Conservation (phyloP, 202 grass and related monocot genomes). For the Cymbopogon flexuosus region DNA sequence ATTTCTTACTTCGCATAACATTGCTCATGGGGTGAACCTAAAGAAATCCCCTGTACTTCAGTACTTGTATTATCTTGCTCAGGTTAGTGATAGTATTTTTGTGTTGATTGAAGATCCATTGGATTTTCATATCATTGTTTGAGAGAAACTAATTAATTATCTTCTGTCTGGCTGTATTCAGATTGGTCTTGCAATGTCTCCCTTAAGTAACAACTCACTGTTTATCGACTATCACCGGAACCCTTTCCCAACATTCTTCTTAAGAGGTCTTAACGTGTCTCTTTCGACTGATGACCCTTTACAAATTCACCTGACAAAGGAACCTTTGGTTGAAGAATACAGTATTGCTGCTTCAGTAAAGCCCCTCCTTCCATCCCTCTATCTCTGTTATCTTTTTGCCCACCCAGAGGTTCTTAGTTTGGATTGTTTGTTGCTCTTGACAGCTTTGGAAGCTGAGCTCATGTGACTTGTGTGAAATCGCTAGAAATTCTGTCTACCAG, state of each 20-base stretch:
- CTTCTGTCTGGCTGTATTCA: slow-evolving; percentile 36
- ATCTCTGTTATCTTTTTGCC: neutral
- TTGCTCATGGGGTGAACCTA: slow-evolving; percentile 87
- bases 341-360: slow-evolving; percentile 85
- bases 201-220: slow-evolving; percentile 88
- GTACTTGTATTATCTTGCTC: slow-evolving; percentile 87
- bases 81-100: slow-evolving; percentile 50
- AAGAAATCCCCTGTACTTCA: slow-evolving; percentile 90
- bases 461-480: slow-evolving; percentile 90
- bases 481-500: slow-evolving; percentile 86
- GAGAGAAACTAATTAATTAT: neutral
- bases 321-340: slow-evolving; percentile 97
- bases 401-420: slow-evolving; percentile 1
- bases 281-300: slow-evolving; percentile 88
- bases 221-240: slow-evolving; percentile 92
- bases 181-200: slow-evolving; percentile 97
- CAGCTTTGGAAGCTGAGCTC: slow-evolving; percentile 95
- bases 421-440: slow-evolving; percentile 15
- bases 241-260: slow-evolving; percentile 79
- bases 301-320: slow-evolving; percentile 95
- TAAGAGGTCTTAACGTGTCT: slow-evolving; percentile 82
- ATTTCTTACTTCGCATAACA: slow-evolving; percentile 80
- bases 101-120: neutral
- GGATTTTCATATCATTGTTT: neutral
- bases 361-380: neutral